Conservation (phyloP, 495 filamentous ascomycete species). For the Penicillium bovifimosum region DNA sequence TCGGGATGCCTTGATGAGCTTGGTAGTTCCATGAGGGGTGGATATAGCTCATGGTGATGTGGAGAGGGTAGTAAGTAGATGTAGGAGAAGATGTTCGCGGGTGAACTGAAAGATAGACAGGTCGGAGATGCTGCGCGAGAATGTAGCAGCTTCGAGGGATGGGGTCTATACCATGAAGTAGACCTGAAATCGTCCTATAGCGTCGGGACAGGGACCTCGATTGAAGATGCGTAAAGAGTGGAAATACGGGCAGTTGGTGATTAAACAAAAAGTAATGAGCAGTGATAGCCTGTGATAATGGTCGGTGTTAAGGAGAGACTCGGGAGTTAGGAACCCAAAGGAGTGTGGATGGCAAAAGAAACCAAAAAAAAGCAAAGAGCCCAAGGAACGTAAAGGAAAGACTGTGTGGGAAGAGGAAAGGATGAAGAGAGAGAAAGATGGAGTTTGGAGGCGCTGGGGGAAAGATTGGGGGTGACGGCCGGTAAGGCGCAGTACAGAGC, state of each 20-base stretch:
- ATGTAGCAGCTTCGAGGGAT: constrained; percentile 4
- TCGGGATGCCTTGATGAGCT: constrained; percentile 33
- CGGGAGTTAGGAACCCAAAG: constrained; percentile 9
- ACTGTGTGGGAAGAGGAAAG: constrained; percentile 11
- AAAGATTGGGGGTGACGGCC: constrained; percentile 10
- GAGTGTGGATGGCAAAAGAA: constrained; percentile 8
- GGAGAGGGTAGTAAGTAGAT: background rate
- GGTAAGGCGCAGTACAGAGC: constrained; percentile 5
- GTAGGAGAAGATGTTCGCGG: constrained; percentile 2
- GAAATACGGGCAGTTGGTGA: constrained; percentile 1
- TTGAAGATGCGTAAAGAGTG: constrained; percentile 13
- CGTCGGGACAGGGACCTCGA: constrained; percentile 7
- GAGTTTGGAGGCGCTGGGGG: constrained; percentile 14
- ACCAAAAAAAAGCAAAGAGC: constrained; percentile 4
- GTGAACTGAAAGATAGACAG: background rate
- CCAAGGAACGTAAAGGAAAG: constrained; percentile 5
- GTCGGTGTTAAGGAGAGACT: constrained; percentile 23
- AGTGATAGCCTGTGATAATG: constrained; percentile 7
- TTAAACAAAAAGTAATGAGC: constrained; percentile 15
- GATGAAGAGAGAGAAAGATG: constrained; percentile 13
- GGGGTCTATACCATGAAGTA: constrained; percentile 23
- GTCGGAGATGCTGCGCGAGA: constrained; percentile 9
- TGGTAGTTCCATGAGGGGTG: constrained; percentile 42
- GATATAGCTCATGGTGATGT: constrained; percentile 38
- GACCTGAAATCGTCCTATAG: constrained; percentile 5